Base-by-base conservation (phyloP, 169 alveolate genomes). In the Toxoplasma gondii region DNA sequence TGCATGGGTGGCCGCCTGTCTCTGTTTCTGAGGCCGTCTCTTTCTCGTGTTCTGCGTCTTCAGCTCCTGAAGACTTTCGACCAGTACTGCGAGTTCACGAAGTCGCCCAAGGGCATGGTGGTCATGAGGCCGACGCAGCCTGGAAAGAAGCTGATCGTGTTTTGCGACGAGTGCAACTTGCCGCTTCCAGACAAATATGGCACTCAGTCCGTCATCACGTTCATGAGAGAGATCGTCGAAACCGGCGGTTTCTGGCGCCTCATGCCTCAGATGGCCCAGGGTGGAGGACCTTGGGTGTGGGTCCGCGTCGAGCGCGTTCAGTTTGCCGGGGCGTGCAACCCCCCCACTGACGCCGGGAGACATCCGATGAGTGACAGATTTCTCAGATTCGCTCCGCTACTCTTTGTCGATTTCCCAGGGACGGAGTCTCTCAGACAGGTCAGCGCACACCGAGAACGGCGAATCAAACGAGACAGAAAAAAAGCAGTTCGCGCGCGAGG, bases 371-470 rank as follows among this genome's bases (percentile, higher is more conserved):
- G 99, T 87, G 99, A 98, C 91, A 97, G 99, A 81, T 99, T 99
- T 96, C 96, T 99, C 91, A 95, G 99, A 80, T 99, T 98, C 95
- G 97, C 98, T 39, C 99, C 99, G 0, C 95, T 99, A 54, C 95
- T 99, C 64, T 98, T 98, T 91, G 99, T 99, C 43, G 99, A 99
- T 97, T 99, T 98, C 98, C 99, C 99, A n/a, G 99, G 99, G 45
- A 97, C 98, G 94, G 99, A 98, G 91, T 98, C 99, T 29, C 96
- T 99, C 88, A 96, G 98, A 81, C 99, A 99, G 96, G 99, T 99
- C 39, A 19, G 86, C 2, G 58, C 17, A 27, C 78, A 22, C 38
- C 38, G 82, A 4, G 82, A 69, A 69, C 43, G 34, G 34, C 5
- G 82, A 69, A 22, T 49, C 12, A 12, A 49, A 69, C 34, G 39